Base-by-base conservation (phyloP, 2,329 filamentous ascomycete genomes). In the Malbranchea cinnamomea region DNA sequence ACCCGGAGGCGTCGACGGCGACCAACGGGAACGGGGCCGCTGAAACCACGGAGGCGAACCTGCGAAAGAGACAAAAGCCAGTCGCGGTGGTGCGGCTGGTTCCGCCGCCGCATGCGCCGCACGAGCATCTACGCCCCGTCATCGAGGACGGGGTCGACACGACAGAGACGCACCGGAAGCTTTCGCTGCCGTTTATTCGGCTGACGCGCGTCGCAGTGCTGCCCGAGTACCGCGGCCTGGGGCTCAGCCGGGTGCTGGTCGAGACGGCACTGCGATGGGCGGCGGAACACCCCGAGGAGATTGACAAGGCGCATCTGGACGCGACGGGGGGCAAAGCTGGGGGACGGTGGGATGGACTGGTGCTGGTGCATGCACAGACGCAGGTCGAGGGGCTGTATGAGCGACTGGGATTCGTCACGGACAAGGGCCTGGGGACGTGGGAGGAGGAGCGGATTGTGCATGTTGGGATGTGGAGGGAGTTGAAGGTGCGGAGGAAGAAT, bases 391-490 rank as follows among this genome's bases (percentile, higher is more conserved):
- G 54, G 16, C 60, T 75, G 41, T 95, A 84, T 72, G 56, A 59
- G 45, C 68, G 63, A 46, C 68, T 76, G 53, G 84, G 83, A 0
- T 94, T 93, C 51, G 56, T 62, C 37, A 60, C 69, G 6, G 84
- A 94, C 53, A 66, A 78, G 45, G 61, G 56, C 6, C 71, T 87
- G 68, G 80, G 81, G 1, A 64, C 52, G 18, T 94, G 84, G 83
- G 63, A 65, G 37, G 84, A 94, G 52, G 83, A 89, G 46, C 81
- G 78, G 3, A 87, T 93, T 32, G 63, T 69, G 40, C 83, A 93
- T 59, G 66, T 91, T 11, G 84, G 80, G 36, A 91, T 94, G 84
- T 92, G 71, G 67, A 67, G n/a, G n/a, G n/a, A n/a, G n/a, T n/a
- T n/a, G n/a, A n/a, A n/a, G n/a, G n/a, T n/a, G n/a, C n/a, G n/a